phyloP scores from a whole-genome alignment of 306 rosid species.

The Cucurbita maxima region DNA sequence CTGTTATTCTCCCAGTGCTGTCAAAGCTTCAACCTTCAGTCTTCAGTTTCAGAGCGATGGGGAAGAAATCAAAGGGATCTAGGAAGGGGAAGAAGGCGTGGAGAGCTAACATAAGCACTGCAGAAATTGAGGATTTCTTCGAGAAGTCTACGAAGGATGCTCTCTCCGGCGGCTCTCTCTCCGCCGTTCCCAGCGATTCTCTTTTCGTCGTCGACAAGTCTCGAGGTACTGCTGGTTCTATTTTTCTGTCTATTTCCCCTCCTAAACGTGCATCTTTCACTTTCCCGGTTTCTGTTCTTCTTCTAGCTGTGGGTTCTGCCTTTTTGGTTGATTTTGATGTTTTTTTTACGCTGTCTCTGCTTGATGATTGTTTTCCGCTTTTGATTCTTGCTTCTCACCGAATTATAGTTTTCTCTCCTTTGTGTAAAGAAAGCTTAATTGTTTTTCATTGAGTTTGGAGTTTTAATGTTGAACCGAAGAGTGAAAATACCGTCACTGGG shows the following conservation, averaged over 20 bases:
- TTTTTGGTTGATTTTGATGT: neutral
- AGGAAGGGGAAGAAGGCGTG: constrained; percentile 86
- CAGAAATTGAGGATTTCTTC: constrained; percentile 54
- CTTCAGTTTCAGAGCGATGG: constrained; percentile 25
- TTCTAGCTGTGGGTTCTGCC: neutral
- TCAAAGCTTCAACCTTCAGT: neutral
- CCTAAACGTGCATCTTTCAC: neutral
- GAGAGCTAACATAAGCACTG: constrained; percentile 73
- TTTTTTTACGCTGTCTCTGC: neutral
- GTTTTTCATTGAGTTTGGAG: too few species aligned
- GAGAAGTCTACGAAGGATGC: constrained; percentile 72
- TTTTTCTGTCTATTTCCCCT: neutral
- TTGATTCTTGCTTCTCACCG: too few species aligned
- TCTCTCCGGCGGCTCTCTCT: constrained; percentile 54
- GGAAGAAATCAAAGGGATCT: constrained; percentile 63
- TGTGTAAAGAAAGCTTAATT: too few species aligned
- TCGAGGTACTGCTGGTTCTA: constrained; percentile 17
- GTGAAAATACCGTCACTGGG: neutral
- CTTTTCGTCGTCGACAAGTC: constrained; percentile 62
- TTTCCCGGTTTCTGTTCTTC: neutral
- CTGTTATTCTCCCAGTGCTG: neutral
- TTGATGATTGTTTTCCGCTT: too few species aligned
- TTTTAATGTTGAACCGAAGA: too few species aligned
- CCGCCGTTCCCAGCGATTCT: constrained; percentile 37
- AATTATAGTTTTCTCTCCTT: too few species aligned